Base-by-base conservation (phyloP, 306 rosid genomes). In the Gastrolobium bilobum region DNA sequence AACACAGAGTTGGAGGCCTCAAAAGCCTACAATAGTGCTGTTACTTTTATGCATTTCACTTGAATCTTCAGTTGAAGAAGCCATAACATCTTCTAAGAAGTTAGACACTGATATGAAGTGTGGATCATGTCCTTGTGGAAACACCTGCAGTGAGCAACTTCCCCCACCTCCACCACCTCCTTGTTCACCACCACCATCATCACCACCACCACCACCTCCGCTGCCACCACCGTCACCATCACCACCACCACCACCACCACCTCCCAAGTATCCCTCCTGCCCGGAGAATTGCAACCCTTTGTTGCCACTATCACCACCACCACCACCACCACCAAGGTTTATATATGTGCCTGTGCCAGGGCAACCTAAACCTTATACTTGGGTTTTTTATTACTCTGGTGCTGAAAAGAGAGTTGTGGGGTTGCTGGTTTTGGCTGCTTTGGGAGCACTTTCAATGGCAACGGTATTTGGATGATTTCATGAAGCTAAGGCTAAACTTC, bases 111-210 rank as follows among this genome's bases (percentile, higher is more conserved):
- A 80, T 47, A 84, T 95, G 56, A 95, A 90, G 80, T 95, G 99
- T 62, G 98, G 97, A 60, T 56, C 96, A 26, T 92, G 98, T 80
- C 96, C 96, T 75, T 95, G 99, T 77, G 81, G 75, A 13, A 14
- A 80, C 67, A 83, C 97, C 3, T 95, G 97, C 58, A 80, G 20
- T 42, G 90, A 84, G 61, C 84, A 87, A 51, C 81, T 58, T 68
- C 71, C 86, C 4, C 85, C 78, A 0, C 84, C 87, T 1, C 82
- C 31, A 33, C 76, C 79, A 0, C 75, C 83, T 0, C 84, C 85
- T 0, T 83, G 84, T 47, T 75, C 78, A 0, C 83, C 86, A 0
- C 77, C 85, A 5, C 38, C 76, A 0, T 52, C 46, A 7, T 71
- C 83, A 0, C 71, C 86, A 0, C 56, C 65, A 3, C 30, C 73